These are phyloP conservation scores for Plectranthus barbatus DNA, from an alignment of 257 asterid species.

Conservation along the genomic window DNA sequence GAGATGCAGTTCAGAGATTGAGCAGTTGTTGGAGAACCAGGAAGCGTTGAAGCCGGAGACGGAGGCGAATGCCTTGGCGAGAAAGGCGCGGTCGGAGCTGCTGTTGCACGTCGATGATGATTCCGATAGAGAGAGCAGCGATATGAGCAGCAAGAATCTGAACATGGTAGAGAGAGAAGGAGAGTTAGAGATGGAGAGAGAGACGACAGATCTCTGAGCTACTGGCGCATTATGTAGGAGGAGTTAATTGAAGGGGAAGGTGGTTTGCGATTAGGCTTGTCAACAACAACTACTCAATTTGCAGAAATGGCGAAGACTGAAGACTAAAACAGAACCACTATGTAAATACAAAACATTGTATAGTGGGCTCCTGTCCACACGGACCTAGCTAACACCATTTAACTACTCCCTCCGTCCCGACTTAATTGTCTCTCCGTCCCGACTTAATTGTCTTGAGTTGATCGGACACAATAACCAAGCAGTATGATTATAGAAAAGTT, in stretches of 20 bases:
- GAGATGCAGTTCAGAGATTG: slow-evolving; percentile 38
- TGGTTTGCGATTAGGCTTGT: not conserved
- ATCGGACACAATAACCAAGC: too few species aligned
- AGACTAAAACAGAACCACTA: slow-evolving; percentile 20
- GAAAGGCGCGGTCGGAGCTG: slow-evolving; percentile 28
- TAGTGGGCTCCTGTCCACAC: slow-evolving; percentile 5
- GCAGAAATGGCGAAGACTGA: not conserved
- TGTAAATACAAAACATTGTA: not conserved
- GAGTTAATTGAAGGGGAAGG: not conserved
- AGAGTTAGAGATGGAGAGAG: not conserved
- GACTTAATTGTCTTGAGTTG: too few species aligned
- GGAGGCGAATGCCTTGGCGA: slow-evolving; percentile 61
- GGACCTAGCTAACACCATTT: too few species aligned
- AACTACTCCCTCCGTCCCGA: too few species aligned
- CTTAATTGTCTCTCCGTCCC: too few species aligned
- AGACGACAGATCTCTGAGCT: not conserved
- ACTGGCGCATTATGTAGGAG: not conserved
- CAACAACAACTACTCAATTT: slow-evolving; percentile 14
- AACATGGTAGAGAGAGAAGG: not conserved
- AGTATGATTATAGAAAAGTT: too few species aligned
- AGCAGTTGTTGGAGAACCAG: slow-evolving; percentile 46
- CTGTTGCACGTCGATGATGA: slow-evolving; percentile 38
- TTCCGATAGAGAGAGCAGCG: slow-evolving; percentile 25
- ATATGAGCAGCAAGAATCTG: slow-evolving; percentile 23
- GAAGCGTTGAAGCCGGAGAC: slow-evolving; percentile 60